Evolutionary conservation across 2,329 filamentous ascomycete genomes (phyloP).

Genomic region (Verticillium nubilum): DNA sequence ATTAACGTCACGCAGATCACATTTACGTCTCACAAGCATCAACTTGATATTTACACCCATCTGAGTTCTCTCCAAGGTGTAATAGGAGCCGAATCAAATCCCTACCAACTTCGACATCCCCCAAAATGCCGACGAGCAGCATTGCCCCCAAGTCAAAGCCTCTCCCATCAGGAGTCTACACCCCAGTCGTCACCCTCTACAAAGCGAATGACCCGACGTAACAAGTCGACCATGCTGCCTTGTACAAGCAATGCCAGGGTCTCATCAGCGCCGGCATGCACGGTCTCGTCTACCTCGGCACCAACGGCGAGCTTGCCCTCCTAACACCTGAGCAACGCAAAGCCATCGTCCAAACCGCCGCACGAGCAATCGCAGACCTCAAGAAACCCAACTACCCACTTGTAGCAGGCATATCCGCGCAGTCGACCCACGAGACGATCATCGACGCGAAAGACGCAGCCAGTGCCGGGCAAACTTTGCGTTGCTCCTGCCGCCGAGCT

Average conservation of each 20-base stretch:
- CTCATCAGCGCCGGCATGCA: slow-evolving; percentile 37
- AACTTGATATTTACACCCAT: too few species aligned
- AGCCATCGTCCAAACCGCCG: slow-evolving; percentile 31
- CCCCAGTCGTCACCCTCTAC: slow-evolving; percentile 41
- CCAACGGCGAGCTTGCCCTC: slow-evolving; percentile 39
- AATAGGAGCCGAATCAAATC: too few species aligned
- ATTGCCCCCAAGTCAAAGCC: slow-evolving; percentile 28
- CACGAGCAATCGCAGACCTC: slow-evolving; percentile 28
- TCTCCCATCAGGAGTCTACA: slow-evolving; percentile 38
- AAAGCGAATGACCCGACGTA: slow-evolving; percentile 30
- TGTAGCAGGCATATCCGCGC: slow-evolving; percentile 39
- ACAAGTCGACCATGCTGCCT: slow-evolving; percentile 36
- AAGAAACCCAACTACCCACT: slow-evolving; percentile 30
- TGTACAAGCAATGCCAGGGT: slow-evolving; percentile 34
- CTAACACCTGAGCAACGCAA: slow-evolving; percentile 33
- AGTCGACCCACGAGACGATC: slow-evolving; percentile 63
- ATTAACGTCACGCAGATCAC: too few species aligned
- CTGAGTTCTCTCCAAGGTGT: too few species aligned
- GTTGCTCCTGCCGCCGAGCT: slow-evolving; percentile 63
- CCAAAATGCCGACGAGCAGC: slow-evolving; percentile 20
- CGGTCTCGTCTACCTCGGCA: slow-evolving; percentile 39
- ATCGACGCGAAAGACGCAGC: slow-evolving; percentile 60
- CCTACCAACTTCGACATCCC: neutral
- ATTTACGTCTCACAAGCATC: too few species aligned
- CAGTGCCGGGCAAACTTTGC: slow-evolving; percentile 61